phyloP scores from a whole-genome alignment of 306 rosid species.

The Ochetophila trinervis region DNA sequence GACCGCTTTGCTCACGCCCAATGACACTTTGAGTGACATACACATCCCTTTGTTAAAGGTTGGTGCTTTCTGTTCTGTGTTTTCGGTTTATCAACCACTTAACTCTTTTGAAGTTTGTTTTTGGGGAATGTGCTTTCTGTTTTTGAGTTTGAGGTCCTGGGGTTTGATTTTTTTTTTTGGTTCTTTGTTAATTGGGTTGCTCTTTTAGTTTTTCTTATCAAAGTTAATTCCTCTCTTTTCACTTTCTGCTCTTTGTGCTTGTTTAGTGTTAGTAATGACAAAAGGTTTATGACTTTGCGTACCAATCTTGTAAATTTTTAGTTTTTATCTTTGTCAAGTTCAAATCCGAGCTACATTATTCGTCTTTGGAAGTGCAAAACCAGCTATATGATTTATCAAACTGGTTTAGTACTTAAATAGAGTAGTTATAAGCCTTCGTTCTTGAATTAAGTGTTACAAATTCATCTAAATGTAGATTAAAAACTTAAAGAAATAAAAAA shows the following conservation, averaged over 20 bases:
- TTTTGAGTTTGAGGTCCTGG: constrained; percentile 15
- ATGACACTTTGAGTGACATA: constrained; percentile 82
- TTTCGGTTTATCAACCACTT: not conserved
- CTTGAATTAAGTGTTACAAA: not conserved
- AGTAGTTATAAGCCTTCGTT: not conserved
- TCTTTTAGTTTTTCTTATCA: not conserved
- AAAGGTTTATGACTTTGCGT: constrained; percentile 17
- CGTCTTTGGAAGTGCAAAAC: constrained; percentile 16
- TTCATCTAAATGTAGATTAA: not conserved
- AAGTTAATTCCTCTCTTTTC: constrained; percentile 7
- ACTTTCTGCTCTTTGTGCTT: not conserved
- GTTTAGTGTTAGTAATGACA: constrained; percentile 19
- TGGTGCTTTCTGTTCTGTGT: constrained; percentile 31
- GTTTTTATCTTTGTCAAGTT: constrained; percentile 18
- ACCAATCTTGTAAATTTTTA: constrained; percentile 12
- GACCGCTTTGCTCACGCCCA: constrained; percentile 87
- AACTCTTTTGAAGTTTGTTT: constrained; percentile 2
- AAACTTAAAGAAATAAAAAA: too few relatives aligned
- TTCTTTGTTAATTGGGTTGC: constrained; percentile 6
- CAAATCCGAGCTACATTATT: constrained; percentile 3
- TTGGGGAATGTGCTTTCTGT: constrained; percentile 7
- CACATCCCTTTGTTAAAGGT: constrained; percentile 98
- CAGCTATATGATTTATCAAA: not conserved
- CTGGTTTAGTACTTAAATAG: not conserved
- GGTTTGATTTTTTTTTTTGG: constrained; percentile 1